Evolutionary conservation across 306 rosid genomes (phyloP).

Genomic region (Comarum palustre): DNA sequence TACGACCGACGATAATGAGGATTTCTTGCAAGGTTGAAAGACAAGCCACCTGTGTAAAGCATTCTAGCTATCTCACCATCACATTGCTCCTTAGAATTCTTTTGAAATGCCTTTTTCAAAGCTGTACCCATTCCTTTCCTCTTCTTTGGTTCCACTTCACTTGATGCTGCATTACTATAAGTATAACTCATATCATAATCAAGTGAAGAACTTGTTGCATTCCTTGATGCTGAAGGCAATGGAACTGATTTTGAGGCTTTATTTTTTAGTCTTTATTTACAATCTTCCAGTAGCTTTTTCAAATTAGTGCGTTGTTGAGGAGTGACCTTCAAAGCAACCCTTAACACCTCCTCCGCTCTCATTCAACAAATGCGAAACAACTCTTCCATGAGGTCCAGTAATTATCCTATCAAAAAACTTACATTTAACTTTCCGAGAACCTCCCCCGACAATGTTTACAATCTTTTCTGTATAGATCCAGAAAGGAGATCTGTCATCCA

Average conservation of each 20-base stretch:
- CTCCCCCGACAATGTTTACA: background rate
- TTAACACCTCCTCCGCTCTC: background rate
- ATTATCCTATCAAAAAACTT: background rate
- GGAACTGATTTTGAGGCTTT: background rate
- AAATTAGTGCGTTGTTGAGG: background rate
- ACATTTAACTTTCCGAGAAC: background rate
- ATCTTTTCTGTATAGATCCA: background rate
- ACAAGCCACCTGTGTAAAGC: too few relatives aligned
- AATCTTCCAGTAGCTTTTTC: background rate
- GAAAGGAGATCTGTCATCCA: background rate
- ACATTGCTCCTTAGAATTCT: too few relatives aligned
- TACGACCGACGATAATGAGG: too few relatives aligned
- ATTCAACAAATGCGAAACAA: background rate
- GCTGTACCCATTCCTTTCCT: background rate
- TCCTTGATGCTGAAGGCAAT: background rate
- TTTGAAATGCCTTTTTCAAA: background rate
- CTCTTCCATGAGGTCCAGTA: background rate
- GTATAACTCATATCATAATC: background rate
- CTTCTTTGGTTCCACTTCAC: background rate
- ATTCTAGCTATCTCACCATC: too few relatives aligned
- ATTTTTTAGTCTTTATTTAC: background rate
- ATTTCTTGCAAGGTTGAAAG: too few relatives aligned
- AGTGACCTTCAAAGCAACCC: background rate
- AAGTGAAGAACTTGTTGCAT: background rate
- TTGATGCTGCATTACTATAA: background rate